These are phyloP conservation scores for Penicillium oxalicum DNA, from an alignment of 2,329 filamentous ascomycete species.

Conservation along the genomic window DNA sequence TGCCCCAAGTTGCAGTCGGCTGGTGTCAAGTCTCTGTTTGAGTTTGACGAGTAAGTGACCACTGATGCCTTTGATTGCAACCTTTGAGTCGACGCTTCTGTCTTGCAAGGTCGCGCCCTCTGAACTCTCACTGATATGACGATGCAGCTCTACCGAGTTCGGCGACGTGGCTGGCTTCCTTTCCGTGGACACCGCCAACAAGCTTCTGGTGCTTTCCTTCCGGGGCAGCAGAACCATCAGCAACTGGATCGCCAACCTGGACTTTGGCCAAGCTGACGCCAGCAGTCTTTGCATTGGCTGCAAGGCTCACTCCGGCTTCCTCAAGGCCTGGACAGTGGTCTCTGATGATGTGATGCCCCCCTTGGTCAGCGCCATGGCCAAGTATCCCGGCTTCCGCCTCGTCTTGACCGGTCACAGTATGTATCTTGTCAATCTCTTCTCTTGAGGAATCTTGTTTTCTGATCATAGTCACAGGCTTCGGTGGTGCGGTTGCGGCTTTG, in stretches of 20 bases:
- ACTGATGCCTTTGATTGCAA: too few species aligned
- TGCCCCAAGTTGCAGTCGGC: slow-evolving; percentile 46
- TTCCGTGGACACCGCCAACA: slow-evolving; percentile 42
- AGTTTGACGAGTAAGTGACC: slow-evolving; percentile 44
- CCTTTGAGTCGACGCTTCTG: too few species aligned
- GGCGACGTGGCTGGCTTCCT: slow-evolving; percentile 46
- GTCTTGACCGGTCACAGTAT: slow-evolving; percentile 44
- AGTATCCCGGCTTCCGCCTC: slow-evolving; percentile 39
- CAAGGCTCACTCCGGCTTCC: slow-evolving; percentile 44
- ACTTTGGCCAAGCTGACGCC: slow-evolving; percentile 20
- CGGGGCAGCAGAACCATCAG: slow-evolving; percentile 28
- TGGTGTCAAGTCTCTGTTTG: slow-evolving; percentile 41
- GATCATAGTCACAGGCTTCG: slow-evolving; percentile 28
- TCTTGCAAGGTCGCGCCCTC: too few species aligned
- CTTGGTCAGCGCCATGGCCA: slow-evolving; percentile 25
- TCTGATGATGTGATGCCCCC: slow-evolving; percentile 35
- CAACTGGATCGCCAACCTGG: slow-evolving; percentile 32
- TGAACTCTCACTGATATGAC: background rate
- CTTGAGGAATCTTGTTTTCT: too few species aligned
- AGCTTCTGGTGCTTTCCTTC: slow-evolving; percentile 32
- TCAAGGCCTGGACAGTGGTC: slow-evolving; percentile 39
- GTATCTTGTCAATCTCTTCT: too few species aligned
- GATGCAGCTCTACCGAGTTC: slow-evolving; percentile 16
- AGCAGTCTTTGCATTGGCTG: slow-evolving; percentile 43
- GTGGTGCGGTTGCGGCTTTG: slow-evolving; percentile 47